Evolutionary conservation across 2,329 filamentous ascomycete species (phyloP).

Genomic region (Curvularia verruculosa): DNA sequence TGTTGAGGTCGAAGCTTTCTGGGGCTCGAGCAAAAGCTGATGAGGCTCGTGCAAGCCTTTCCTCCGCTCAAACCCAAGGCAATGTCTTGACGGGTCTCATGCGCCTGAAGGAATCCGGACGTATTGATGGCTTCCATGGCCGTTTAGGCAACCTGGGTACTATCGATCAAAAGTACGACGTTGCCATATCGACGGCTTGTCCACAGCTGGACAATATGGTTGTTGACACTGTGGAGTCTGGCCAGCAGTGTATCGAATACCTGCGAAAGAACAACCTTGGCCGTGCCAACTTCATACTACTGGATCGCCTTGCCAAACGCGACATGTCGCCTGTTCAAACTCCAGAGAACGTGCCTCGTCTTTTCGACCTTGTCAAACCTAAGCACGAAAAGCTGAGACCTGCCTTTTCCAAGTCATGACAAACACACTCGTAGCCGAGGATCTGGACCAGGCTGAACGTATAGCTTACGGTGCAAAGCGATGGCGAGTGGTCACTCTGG

Average conservation of each 20-base stretch:
- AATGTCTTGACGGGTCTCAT: conserved; percentile 91
- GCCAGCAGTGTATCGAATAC: conserved; percentile 98
- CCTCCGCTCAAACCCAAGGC: conserved; percentile 88
- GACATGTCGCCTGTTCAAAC: conserved; percentile 83
- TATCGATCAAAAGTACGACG: conserved; percentile 92
- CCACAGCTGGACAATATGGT: conserved; percentile 93
- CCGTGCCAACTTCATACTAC: conserved; percentile 93
- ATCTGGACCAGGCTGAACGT: conserved; percentile 93
- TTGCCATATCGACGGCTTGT: conserved; percentile 98
- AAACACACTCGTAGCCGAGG: conserved; percentile 90
- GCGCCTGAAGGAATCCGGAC: conserved; percentile 92
- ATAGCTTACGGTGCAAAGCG: conserved; percentile 93
- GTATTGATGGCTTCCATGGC: conserved; percentile 96
- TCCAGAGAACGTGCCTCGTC: conserved; percentile 86
- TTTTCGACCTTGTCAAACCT: conserved; percentile 90
- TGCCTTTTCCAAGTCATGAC: conserved; percentile 96
- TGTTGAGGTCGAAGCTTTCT: conserved; percentile 82
- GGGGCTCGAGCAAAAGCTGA: conserved; percentile 93
- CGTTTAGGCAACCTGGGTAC: conserved; percentile 91
- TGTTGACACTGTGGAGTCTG: conserved; percentile 92
- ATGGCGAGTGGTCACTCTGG: conserved; percentile 95
- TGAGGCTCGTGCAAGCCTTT: conserved; percentile 88
- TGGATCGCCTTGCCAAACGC: conserved; percentile 81
- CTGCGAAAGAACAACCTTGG: conserved; percentile 96
- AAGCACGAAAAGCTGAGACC: conserved; percentile 86